Conservation (phyloP, 805 yeast genomes). For the Candida endomychidarum region DNA sequence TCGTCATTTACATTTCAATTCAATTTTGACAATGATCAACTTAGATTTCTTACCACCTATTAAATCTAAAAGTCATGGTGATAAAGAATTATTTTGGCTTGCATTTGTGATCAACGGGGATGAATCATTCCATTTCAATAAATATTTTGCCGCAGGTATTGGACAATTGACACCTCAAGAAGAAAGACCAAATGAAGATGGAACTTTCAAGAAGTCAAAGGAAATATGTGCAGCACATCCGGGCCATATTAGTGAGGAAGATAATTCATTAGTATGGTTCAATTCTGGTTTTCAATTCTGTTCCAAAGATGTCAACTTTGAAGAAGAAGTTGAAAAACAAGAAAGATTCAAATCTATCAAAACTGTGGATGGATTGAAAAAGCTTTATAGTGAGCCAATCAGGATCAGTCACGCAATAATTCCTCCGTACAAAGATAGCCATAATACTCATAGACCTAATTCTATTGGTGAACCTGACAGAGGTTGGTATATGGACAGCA, state of each 20-base stretch:
- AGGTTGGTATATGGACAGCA: conserved; percentile 48
- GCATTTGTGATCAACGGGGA: conserved; percentile 29
- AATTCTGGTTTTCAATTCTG: conserved; percentile 45
- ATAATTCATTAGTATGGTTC: conserved; percentile 37
- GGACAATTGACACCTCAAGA: conserved; percentile 30
- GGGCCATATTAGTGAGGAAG: conserved; percentile 39
- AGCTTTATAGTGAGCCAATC: conserved; percentile 32
- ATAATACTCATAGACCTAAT: too few species aligned
- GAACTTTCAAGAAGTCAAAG: conserved; percentile 16
- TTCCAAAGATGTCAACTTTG: conserved; percentile 36
- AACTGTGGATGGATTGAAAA: conserved; percentile 23
- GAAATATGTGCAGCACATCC: conserved; percentile 43
- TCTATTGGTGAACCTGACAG: conserved; percentile 50
- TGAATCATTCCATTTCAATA: conserved; percentile 27
- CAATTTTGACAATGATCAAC: conserved; percentile 28
- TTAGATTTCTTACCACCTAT: conserved; percentile 27
- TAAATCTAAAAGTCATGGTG: conserved; percentile 26
- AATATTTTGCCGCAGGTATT: conserved; percentile 25
- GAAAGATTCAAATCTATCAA: conserved; percentile 25
- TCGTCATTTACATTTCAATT: conserved; percentile 24
- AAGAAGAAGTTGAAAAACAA: conserved; percentile 28
- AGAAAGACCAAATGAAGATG: conserved; percentile 21
- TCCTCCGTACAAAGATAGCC: too few species aligned
- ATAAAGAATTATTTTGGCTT: conserved; percentile 34
- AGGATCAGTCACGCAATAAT: conserved; percentile 47